phyloP scores from a whole-genome alignment of 2,329 filamentous ascomycete genomes.

The Elsinoe arachidis region DNA sequence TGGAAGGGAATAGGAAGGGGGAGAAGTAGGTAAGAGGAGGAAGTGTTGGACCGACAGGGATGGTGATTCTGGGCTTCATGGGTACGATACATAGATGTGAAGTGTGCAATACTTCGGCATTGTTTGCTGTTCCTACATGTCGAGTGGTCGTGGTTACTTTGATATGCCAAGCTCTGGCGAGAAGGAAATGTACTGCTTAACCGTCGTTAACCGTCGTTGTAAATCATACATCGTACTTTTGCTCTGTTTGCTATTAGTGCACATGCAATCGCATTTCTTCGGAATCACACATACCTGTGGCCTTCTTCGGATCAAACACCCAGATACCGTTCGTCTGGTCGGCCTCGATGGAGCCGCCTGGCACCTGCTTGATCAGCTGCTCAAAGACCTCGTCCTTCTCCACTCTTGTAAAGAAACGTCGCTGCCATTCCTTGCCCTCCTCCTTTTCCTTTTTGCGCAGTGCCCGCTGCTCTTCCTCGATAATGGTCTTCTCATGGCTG shows the following conservation, averaged over 20 bases:
- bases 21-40: no score
- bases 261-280: not conserved
- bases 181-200: not conserved
- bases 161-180: no score
- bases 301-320: conserved; percentile 54
- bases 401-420: conserved; percentile 63
- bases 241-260: not conserved
- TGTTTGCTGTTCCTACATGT: no score
- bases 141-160: no score
- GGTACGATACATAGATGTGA: no score
- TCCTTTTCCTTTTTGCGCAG: conserved; percentile 64
- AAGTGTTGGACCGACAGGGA: no score
- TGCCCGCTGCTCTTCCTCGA: conserved; percentile 80
- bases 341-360: conserved; percentile 41
- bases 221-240: not conserved
- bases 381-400: conserved; percentile 37
- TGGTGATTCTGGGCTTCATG: no score
- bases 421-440: conserved; percentile 70
- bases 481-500: conserved; percentile 70
- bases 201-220: not conserved
- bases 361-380: conserved; percentile 39
- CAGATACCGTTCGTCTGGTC: conserved; percentile 63
- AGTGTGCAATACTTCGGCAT: no score
- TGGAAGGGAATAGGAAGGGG: no score
- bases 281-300: conserved; percentile 19